These are phyloP conservation scores for Coemansia pectinata DNA, from an alignment of 192 early-diverging fungal species.

Conservation along the genomic window DNA sequence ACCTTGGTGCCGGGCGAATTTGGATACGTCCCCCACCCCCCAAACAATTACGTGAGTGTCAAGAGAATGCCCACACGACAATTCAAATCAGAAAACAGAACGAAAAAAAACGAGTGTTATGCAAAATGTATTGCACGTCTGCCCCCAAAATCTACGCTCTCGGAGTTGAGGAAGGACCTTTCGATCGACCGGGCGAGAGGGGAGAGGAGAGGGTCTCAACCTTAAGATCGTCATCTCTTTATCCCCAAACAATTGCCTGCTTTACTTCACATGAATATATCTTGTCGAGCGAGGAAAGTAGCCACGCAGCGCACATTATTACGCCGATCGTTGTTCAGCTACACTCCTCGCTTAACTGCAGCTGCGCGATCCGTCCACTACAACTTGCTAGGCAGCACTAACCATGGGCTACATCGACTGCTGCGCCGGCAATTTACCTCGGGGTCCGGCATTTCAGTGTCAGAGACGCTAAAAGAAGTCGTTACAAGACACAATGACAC, in stretches of 20 bases:
- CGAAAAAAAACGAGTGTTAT: neutral
- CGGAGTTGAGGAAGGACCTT: neutral
- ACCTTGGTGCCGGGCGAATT: neutral
- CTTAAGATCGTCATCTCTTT: neutral
- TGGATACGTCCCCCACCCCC: neutral
- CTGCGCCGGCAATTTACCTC: neutral
- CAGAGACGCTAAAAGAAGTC: neutral
- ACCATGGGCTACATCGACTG: neutral
- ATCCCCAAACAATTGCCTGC: neutral
- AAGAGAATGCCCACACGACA: neutral
- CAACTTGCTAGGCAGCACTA: neutral
- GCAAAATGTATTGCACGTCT: neutral
- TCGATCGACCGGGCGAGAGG: neutral
- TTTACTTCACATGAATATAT: neutral
- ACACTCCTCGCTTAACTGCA: neutral
- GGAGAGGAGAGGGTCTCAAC: neutral
- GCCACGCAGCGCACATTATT: neutral
- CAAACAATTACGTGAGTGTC: neutral
- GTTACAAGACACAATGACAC: conserved; percentile 45
- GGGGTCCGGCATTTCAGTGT: neutral
- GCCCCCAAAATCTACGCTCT: neutral
- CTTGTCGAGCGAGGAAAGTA: neutral
- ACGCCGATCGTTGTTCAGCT: neutral
- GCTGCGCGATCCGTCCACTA: neutral
- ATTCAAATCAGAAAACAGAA: neutral